A percentile compares a stretch with the other conserved stretches of the same genome.
These are phyloP conservation scores for Lindgomyces ingoldianus DNA, from an alignment of 495 filamentous ascomycete species.

Conservation along the genomic window DNA sequence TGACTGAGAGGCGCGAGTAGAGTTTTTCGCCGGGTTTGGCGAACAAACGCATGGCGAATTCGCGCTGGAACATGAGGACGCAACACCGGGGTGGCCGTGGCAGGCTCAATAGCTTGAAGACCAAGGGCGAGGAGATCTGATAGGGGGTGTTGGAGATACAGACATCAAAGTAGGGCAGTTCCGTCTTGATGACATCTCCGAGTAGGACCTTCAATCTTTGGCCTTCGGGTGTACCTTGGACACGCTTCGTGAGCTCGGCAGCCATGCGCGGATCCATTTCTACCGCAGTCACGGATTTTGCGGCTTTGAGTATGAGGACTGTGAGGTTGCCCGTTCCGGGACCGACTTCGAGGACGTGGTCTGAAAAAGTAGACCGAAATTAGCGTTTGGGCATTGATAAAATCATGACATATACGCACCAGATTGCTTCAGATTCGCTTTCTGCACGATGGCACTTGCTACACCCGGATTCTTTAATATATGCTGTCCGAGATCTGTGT, in stretches of 20 bases:
- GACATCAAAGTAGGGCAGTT: constrained; percentile 84
- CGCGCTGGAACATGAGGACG: constrained; percentile 86
- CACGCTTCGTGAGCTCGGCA: constrained; percentile 90
- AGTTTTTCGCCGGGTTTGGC: constrained; percentile 78
- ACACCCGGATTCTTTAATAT: constrained; percentile 95
- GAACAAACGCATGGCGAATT: constrained; percentile 75
- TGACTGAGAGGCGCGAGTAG: constrained; percentile 83
- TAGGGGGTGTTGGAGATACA: constrained; percentile 95
- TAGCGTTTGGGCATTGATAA: too few relatives aligned
- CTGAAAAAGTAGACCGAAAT: constrained; percentile 40
- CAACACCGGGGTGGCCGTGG: constrained; percentile 73
- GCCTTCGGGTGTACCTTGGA: constrained; percentile 78
- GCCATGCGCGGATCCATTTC: constrained; percentile 97
- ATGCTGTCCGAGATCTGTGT: constrained; percentile 84
- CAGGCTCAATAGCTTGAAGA: constrained; percentile 84
- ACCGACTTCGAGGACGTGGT: constrained; percentile 74
- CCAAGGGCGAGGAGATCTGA: constrained; percentile 88
- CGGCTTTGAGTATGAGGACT: constrained; percentile 81
- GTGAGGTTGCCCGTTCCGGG: constrained; percentile 87
- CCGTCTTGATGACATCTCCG: constrained; percentile 85
- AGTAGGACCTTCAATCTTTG: constrained; percentile 81
- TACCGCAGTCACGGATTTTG: constrained; percentile 80
- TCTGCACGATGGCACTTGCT: constrained; percentile 81
- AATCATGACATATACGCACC: background rate
- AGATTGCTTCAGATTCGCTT: constrained; percentile 85